Conservation (phyloP, 2,329 filamentous ascomycete genomes). For the Davidsoniella neocaledoniae region DNA sequence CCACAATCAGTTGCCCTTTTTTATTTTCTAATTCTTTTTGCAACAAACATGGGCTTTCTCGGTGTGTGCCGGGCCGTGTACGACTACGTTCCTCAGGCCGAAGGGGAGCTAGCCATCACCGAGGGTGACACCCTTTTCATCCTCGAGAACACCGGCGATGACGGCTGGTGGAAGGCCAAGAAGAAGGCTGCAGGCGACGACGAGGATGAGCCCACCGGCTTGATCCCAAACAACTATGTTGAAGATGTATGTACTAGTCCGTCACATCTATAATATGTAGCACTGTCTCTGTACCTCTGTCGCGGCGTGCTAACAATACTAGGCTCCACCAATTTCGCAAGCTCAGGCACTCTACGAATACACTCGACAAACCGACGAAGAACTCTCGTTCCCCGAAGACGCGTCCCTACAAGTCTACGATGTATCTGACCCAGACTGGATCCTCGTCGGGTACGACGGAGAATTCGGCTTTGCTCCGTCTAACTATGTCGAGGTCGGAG, state of each 20-base stretch:
- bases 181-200: constrained; percentile 72
- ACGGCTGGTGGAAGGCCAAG: constrained; percentile 93
- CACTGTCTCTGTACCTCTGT: not conserved
- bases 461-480: constrained; percentile 90
- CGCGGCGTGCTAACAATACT: constrained; percentile 1
- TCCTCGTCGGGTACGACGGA: constrained; percentile 65
- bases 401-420: constrained; percentile 73
- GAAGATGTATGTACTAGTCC: constrained; percentile 48
- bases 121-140: constrained; percentile 85
- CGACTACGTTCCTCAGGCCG: constrained; percentile 77
- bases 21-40: not conserved
- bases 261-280: not conserved
- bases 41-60: constrained; percentile 63
- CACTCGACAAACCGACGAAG: constrained; percentile 89
- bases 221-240: constrained; percentile 90
- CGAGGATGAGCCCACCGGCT: constrained; percentile 75
- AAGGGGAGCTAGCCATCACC: constrained; percentile 66
- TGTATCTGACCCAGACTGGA: constrained; percentile 88
- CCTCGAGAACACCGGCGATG: constrained; percentile 59
- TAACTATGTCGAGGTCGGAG: constrained; percentile 70
- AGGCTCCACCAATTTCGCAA: constrained; percentile 39
- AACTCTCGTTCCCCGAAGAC: constrained; percentile 89
- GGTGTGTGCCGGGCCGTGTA: constrained; percentile 83
- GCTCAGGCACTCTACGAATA: constrained; percentile 98
- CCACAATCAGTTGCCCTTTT: no score